Evolutionary conservation across 2,329 filamentous ascomycete genomes (phyloP), one percentile per base, ranked within the genome.

Genomic region (Ophiostoma tasmaniense): DNA sequence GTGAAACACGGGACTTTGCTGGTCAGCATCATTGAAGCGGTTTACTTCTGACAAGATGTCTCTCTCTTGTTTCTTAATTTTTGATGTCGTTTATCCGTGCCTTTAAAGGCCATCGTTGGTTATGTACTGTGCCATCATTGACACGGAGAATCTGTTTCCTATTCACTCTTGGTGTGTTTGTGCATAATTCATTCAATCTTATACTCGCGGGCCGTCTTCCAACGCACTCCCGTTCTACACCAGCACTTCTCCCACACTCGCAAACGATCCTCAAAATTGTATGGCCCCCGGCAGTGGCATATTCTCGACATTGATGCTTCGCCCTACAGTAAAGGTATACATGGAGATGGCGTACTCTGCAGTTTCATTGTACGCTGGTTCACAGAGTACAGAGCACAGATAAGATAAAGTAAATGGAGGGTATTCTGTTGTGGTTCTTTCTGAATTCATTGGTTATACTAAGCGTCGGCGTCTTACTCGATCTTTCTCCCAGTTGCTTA

Each of bases 1-100:
- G 55, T 61, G 55, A 61, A 61, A 61, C 55, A 61, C 55, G 55
- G 55, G 25, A 61, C 50, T 55, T 55, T 55, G 25, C 22, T 30
- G 8, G 25, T 33, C 55, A 61, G 3, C 8, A 25, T 22, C 3
- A 13, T 55, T 13, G 13, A 4, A 61, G 55, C 17, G 13, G 55
- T 61, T 33, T 61, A 61, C 30, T 30, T 61, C 25, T 30, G 13
- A 61, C 55, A 33, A 6, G 1, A 30, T 61, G 55, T 61, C 22
- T 17, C 4, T 61, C 25, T 30, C 30, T 61, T 55, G n/a, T 13
- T 30, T 20, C 20, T 11, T 55, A 2, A 2, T 22, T 55, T 25
- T 55, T 25, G 50, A 7, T 20, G 17, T 45, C 42, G 17, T 45
- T n/a, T 45, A 45, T 45, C 42, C 42, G 42, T 45, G 20, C 17